phyloP scores from a whole-genome alignment of 1,284 basidiomycete species.

The Erythrobasidium hasegawianum region DNA sequence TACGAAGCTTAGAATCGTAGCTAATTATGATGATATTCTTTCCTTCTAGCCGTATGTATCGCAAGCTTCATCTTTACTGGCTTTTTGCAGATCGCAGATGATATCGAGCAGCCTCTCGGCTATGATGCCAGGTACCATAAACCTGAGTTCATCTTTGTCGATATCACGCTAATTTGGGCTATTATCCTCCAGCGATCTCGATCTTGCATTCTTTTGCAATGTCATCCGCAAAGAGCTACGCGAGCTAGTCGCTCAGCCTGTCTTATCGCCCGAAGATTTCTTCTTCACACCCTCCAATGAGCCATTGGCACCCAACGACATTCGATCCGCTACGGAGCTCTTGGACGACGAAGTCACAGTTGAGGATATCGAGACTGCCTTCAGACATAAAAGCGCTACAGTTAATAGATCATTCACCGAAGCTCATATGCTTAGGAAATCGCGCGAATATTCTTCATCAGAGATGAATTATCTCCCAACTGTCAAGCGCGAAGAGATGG shows the following conservation, averaged over 20 bases:
- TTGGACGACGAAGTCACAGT: constrained; percentile 38
- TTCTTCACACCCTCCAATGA: constrained; percentile 60
- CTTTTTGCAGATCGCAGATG: constrained; percentile 67
- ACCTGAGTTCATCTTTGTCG: constrained; percentile 1
- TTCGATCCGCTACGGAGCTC: constrained; percentile 58
- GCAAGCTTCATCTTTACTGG: constrained; percentile 47
- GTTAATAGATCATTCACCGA: constrained; percentile 24
- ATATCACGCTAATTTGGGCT: neutral
- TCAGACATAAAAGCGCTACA: neutral
- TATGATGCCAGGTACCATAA: constrained; percentile 52
- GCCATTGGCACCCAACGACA: constrained; percentile 64
- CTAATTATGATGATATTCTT: neutral
- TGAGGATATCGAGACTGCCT: constrained; percentile 3
- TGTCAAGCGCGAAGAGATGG: neutral
- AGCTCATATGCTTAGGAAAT: neutral
- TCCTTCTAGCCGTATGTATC: constrained; percentile 14
- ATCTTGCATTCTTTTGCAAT: constrained; percentile 64
- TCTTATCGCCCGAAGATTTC: constrained; percentile 56
- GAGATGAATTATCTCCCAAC: neutral
- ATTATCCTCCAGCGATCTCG: constrained; percentile 55
- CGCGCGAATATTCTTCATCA: neutral
- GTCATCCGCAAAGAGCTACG: constrained; percentile 62
- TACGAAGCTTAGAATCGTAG: no score
- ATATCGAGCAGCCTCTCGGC: constrained; percentile 67
- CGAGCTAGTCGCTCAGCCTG: constrained; percentile 62